Base-by-base conservation (phyloP, 2,329 filamentous ascomycete genomes). In the Clonostachys sp. region DNA sequence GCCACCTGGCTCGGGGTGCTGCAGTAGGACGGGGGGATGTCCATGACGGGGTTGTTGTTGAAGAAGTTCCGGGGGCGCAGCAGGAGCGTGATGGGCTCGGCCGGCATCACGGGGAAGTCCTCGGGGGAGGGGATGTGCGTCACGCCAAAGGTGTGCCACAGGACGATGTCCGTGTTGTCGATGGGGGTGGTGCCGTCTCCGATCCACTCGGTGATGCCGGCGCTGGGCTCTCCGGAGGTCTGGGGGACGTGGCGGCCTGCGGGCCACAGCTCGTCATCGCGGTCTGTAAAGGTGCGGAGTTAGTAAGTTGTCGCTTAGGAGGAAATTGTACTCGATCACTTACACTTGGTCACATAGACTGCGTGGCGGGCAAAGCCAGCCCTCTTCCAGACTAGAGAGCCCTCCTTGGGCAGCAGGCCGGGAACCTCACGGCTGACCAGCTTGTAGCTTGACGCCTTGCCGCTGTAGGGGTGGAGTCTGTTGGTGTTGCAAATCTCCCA, bases 61-160 rank as follows among this genome's bases (percentile, higher is more conserved):
- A 95, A 95, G 77, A 95, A 95, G 71, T 95, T 86, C 40, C 89
- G 73, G 4, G 90, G 90, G 34, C 89, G 73, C 39, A 95, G 73
- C 35, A 95, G 75, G 55, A 95, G 71, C 2, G 83, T 89, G 78
- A 96, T 91, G 1, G 89, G 87, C 72, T 91, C 87, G 1, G 81
- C 87, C 0, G 90, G 90, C 91, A 96, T 96, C 56, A 96, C 77
- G 33, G 91, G 91, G 72, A 89, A 96, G 66, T 96, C 91, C 62
- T 96, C 91, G 0, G 91, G 90, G 0, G 87, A 74, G 0, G 91
- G 91, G 73, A 96, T 92, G 63, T 96, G 91, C 1, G 87, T 92
- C 35, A 96, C 75, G 35, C 91, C 91, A 59, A 96, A 96, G 0
- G 90, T 95, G 69, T 96, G 91, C 91, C 91, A 96, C 14, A 96